phyloP scores from a whole-genome alignment of 768 basidiomycete genomes.

The Pleurotus sapidus region DNA sequence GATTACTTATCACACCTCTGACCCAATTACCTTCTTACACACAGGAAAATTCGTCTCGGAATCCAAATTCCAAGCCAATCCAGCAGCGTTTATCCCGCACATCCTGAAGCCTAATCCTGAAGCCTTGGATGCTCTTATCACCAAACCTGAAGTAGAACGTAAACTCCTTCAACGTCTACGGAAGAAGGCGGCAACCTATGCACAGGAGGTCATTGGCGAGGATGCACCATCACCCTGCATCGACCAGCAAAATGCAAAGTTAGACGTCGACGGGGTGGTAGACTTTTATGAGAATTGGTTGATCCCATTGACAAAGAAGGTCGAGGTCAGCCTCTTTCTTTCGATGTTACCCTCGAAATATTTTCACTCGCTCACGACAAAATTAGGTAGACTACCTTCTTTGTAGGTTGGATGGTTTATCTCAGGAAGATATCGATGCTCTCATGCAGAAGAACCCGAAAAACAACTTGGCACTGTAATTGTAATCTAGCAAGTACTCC shows the following conservation, averaged over 20 bases:
- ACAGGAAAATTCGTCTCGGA: constrained; percentile 99
- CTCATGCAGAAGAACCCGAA: constrained; percentile 29
- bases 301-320: constrained; percentile 96
- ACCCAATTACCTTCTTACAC: neutral
- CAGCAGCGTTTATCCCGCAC: constrained; percentile 88
- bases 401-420: constrained; percentile 80
- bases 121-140: constrained; percentile 83
- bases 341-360: neutral
- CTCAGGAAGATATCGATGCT: constrained; percentile 74
- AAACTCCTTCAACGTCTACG: constrained; percentile 78
- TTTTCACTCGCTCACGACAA: neutral
- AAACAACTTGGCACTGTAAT: neutral
- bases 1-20: neutral
- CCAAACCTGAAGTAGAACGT: constrained; percentile 95
- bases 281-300: constrained; percentile 93
- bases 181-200: constrained; percentile 80
- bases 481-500: neutral
- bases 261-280: constrained; percentile 91
- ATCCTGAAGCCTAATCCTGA: constrained; percentile 76
- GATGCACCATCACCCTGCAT: constrained; percentile 44
- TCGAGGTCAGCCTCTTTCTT: constrained; percentile 68
- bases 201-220: constrained; percentile 73
- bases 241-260: constrained; percentile 56
- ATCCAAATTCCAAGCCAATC: constrained; percentile 88
- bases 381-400: constrained; percentile 93